phyloP scores from a whole-genome alignment of 331 rosid genomes.

The Quercus phellos region DNA sequence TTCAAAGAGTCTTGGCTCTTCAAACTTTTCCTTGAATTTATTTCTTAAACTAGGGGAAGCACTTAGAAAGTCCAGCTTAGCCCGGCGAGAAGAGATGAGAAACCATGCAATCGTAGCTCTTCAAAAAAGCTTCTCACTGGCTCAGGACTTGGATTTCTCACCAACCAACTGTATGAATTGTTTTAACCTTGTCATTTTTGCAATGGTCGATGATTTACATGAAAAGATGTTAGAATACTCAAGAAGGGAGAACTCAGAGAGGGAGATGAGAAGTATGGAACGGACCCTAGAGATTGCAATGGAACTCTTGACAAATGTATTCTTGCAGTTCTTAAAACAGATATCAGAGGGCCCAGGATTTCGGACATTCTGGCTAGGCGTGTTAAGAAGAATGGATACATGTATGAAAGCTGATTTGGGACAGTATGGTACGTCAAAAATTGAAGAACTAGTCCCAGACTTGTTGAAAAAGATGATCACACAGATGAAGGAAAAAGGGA shows the following conservation, averaged over 20 bases:
- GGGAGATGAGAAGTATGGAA: slow-evolving; percentile 92
- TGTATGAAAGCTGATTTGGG: slow-evolving; percentile 90
- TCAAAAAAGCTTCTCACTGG: slow-evolving; percentile 52
- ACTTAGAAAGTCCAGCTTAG: slow-evolving; percentile 68
- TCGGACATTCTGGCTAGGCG: slow-evolving; percentile 80
- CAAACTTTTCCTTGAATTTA: slow-evolving; percentile 49
- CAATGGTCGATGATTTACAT: slow-evolving; percentile 89
- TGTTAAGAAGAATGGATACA: slow-evolving; percentile 90
- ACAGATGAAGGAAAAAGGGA: slow-evolving; percentile 58
- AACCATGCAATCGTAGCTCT: slow-evolving; percentile 70
- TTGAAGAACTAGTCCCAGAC: slow-evolving; percentile 57
- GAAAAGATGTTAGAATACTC: slow-evolving; percentile 93
- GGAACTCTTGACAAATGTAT: slow-evolving; percentile 70
- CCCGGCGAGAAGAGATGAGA: slow-evolving; percentile 86
- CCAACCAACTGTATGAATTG: slow-evolving; percentile 58
- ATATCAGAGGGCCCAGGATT: slow-evolving; percentile 54
- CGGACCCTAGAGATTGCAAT: slow-evolving; percentile 73
- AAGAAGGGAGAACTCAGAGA: slow-evolving; percentile 77
- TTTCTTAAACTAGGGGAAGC: slow-evolving; percentile 85
- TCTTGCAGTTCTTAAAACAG: slow-evolving; percentile 50
- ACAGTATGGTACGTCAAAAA: slow-evolving; percentile 47
- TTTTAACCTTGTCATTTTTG: slow-evolving; percentile 72
- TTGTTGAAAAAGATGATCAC: slow-evolving; percentile 62
- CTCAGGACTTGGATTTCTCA: slow-evolving; percentile 55
- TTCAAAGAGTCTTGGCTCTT: slow-evolving; percentile 30